Conservation (phyloP, 1,284 basidiomycete species). For the Golubevia sp. region DNA sequence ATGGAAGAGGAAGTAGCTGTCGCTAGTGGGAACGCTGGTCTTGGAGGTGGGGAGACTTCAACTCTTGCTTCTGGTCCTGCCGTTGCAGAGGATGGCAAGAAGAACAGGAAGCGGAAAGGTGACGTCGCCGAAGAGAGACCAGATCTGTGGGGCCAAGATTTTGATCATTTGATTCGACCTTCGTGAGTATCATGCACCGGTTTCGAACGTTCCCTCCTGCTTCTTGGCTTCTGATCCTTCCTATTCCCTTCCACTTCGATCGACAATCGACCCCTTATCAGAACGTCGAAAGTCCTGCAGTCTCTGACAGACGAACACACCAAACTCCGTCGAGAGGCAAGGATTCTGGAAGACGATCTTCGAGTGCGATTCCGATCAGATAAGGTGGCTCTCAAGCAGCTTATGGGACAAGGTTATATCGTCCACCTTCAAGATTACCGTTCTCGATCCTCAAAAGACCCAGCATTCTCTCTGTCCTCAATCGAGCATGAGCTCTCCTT, state of each 20-base stretch:
- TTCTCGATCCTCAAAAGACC: too few species aligned
- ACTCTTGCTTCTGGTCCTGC: background rate
- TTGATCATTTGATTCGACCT: constrained; percentile 55
- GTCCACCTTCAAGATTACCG: constrained; percentile 31
- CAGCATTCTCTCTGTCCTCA: too few species aligned
- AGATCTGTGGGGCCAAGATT: constrained; percentile 38
- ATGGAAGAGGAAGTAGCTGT: constrained; percentile 12
- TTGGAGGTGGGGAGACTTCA: background rate
- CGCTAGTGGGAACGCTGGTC: constrained; percentile 1
- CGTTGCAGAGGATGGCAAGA: background rate
- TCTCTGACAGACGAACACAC: constrained; percentile 24
- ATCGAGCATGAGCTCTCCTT: too few species aligned
- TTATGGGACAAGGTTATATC: constrained; percentile 52
- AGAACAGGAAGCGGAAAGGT: background rate
- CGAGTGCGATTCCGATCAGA: constrained; percentile 20
- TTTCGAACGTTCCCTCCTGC: too few species aligned
- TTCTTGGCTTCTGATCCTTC: too few species aligned
- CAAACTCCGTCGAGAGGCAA: constrained; percentile 22
- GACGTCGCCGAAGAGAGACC: background rate
- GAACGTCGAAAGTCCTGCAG: constrained; percentile 25
- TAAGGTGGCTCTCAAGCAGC: constrained; percentile 27
- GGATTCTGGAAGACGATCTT: constrained; percentile 23
- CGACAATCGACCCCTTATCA: too few species aligned
- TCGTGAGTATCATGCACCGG: constrained; percentile 7
- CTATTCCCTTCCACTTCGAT: background rate